Evolutionary conservation across 2,329 filamentous ascomycete genomes (phyloP), one percentile per base, ranked within the genome.

Genomic region (Atkinsonella hypoxylon): DNA sequence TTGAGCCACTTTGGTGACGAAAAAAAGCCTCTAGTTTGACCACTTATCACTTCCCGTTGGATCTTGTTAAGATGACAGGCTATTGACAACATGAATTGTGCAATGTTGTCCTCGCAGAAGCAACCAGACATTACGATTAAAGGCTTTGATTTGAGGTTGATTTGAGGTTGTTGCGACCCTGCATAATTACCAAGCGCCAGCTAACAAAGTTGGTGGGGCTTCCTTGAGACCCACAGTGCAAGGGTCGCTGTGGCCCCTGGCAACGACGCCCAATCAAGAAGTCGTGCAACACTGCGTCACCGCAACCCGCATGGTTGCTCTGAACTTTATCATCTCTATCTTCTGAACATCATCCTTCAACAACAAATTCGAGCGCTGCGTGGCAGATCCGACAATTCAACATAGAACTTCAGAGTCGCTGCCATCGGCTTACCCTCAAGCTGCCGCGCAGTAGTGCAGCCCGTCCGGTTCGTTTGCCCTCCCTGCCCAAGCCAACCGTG

Each of bases 211-310:
- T n/a, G 18, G 46, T 43, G 47, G 46, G 47, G 47, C 47, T 22
- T 11, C 7, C 15, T 17, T 7, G 12, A 20, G n/a, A 20, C 2
- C 39, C 18, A 13, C 42, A 20, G 39, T 17, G 43, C 31, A 32
- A 30, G 22, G 42, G 22, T 4, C 13, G 15, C 34, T 20, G 22
- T 17, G 18, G 18, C 40, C n/a, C 49, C 44, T 46, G 45, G 49
- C 52, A 51, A 51, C 52, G 17, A 44, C 13, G 40, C 52, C 52
- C 49, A 53, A 53, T 51, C 49, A 51, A 46, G 49, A 49, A 51
- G 49, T 45, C 41, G 7, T 46, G 52, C 51, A 51, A 53, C 52
- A 50, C 26, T 45, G 45, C 49, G 50, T 51, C 52, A 49, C 42
- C 41, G 30, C 41, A 48, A 15, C 32, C 40, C 22, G 34, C 45